A percentile compares a stretch with the other conserved stretches of the same genome.
Conservation (phyloP, 1,284 basidiomycete species). For the Cryptococcus sp. region DNA sequence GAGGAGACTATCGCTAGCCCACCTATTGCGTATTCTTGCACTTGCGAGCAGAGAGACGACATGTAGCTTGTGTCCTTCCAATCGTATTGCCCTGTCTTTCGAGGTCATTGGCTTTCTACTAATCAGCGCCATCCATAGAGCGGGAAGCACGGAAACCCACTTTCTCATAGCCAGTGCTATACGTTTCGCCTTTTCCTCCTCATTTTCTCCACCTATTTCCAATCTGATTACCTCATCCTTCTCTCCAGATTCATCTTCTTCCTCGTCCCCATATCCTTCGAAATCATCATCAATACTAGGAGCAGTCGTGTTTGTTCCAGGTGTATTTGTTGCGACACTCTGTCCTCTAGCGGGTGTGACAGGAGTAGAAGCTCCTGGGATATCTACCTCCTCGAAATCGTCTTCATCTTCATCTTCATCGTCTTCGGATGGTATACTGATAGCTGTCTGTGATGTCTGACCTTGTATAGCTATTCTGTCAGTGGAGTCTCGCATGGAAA, state of each 20-base stretch:
- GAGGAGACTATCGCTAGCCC: conserved; percentile 76
- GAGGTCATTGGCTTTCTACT: conserved; percentile 46
- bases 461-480: background rate
- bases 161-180: conserved; percentile 38
- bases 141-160: conserved; percentile 15
- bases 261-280: conserved; percentile 13
- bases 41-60: conserved; percentile 73
- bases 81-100: conserved; percentile 63
- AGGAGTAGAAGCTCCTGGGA: conserved; percentile 24
- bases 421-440: conserved; percentile 3
- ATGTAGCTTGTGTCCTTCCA: conserved; percentile 82
- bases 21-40: conserved; percentile 71
- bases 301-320: conserved; percentile 16
- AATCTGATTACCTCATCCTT: conserved; percentile 34
- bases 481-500: background rate
- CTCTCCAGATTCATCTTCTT: conserved; percentile 19
- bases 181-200: conserved; percentile 37
- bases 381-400: conserved; percentile 45
- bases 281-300: conserved; percentile 20
- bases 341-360: conserved; percentile 20
- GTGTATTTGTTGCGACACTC: conserved; percentile 14
- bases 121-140: background rate
- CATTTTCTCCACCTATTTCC: conserved; percentile 41
- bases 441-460: background rate
- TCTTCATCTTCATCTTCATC: conserved; percentile 33